Evolutionary conservation across 1,284 basidiomycete species (phyloP).

Genomic region (Apiotrichum gamsii): DNA sequence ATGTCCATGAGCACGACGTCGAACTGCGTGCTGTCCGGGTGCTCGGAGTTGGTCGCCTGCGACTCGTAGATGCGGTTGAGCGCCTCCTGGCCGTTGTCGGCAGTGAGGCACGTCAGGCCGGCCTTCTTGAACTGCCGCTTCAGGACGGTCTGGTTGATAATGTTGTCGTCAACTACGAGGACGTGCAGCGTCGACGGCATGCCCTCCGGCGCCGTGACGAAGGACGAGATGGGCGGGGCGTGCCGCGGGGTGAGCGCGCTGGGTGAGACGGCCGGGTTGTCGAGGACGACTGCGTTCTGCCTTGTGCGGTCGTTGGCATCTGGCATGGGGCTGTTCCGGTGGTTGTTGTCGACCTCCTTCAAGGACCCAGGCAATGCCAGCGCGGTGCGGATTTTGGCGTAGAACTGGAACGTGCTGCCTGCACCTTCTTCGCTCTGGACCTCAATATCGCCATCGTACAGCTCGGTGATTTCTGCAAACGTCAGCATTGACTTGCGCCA

Average conservation of each 20-base stretch:
- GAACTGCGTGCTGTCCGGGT: conserved; percentile 6
- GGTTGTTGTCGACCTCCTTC: no score
- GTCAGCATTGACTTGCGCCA: not conserved
- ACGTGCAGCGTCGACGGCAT: conserved; percentile 4
- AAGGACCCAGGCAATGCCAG: no score
- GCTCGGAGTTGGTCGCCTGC: not conserved
- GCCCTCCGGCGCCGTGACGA: not conserved
- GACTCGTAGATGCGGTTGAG: conserved; percentile 21
- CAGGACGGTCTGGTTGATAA: conserved; percentile 46
- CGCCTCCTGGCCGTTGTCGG: conserved; percentile 42
- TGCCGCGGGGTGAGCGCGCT: not conserved
- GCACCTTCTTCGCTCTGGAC: conserved; percentile 23
- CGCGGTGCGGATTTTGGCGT: conserved; percentile 18
- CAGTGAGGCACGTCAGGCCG: conserved; percentile 30
- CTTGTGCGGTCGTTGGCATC: no score
- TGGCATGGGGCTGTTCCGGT: no score
- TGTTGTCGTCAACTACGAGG: conserved; percentile 38
- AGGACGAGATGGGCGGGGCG: not conserved
- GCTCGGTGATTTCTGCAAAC: conserved; percentile 24
- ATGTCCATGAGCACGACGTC: conserved; percentile 30
- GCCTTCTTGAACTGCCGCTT: conserved; percentile 39
- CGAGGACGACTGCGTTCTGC: no score
- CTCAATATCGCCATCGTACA: conserved; percentile 31
- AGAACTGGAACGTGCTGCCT: conserved; percentile 48
- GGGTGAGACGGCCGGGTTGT: not conserved